These are phyloP conservation scores for Termitomyces eurrhizus DNA, from an alignment of 768 basidiomycete genomes.

Conservation along the genomic window DNA sequence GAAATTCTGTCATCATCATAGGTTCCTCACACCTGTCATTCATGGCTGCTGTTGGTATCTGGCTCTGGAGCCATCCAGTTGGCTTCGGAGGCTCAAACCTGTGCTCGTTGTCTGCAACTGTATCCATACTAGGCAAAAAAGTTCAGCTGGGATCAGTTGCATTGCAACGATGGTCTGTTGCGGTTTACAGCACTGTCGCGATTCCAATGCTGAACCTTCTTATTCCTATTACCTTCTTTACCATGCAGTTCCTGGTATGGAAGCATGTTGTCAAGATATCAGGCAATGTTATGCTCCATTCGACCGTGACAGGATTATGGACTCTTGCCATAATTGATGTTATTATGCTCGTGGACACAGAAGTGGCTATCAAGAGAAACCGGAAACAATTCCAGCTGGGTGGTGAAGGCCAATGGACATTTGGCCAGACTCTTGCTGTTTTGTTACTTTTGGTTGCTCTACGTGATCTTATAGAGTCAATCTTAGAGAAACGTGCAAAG, in stretches of 20 bases:
- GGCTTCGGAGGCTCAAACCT: background rate
- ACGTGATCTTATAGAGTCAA: background rate
- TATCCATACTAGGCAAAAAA: background rate
- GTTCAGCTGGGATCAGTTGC: background rate
- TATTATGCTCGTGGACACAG: background rate
- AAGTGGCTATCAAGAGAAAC: background rate
- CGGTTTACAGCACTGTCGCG: background rate
- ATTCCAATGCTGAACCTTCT: background rate
- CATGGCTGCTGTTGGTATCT: constrained; percentile 4
- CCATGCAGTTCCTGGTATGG: background rate
- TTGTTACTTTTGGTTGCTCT: too few species aligned
- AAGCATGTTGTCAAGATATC: background rate
- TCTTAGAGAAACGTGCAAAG: background rate
- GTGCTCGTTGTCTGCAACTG: background rate
- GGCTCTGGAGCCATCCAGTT: constrained; percentile 1
- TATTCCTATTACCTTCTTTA: background rate
- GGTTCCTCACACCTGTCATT: background rate
- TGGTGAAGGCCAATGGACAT: constrained; percentile 2
- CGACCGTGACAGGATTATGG: background rate
- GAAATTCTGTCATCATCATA: background rate
- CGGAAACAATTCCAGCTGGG: background rate
- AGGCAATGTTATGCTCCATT: background rate
- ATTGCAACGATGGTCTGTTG: background rate
- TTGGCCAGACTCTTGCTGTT: constrained; percentile 9
- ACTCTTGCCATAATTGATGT: background rate